Evolutionary conservation across 306 rosid genomes (phyloP), one percentile per base, ranked within the genome.

Genomic region (Sophora flavescens): DNA sequence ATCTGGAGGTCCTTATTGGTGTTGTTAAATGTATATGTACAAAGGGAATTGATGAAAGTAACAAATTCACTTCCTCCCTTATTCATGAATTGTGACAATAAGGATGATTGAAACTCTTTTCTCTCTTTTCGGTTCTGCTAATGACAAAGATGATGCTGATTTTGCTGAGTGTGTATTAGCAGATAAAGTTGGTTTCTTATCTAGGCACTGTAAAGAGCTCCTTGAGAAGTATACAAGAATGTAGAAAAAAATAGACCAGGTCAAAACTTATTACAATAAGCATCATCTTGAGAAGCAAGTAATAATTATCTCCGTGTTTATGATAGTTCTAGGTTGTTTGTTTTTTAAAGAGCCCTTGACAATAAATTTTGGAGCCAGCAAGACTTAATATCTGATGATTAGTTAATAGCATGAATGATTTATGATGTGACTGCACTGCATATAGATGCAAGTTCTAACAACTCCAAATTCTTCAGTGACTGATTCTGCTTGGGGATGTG

Each of bases 251-350:
- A n/a, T n/a, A n/a, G n/a, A n/a, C n/a, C n/a, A n/a, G n/a, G n/a
- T n/a, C n/a, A n/a, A n/a, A n/a, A n/a, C n/a, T n/a, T n/a, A n/a
- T n/a, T 93, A 87, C 82, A 79, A 89, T 33, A 92, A 96, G 88
- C 99, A 86, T 86, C 98, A 91, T 87, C 93, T 89, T 30, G 99
- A 87, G 84, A 96, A 92, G 78, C 98, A 96, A 98, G 99, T 96
- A 83, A 73, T 38, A n/a, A n/a, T n/a, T n/a, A n/a, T n/a, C n/a
- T n/a, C 48, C 32, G 30, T 66, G 75, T 70, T 44, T 32, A 28
- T 66, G 70, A 35, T 22, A 26, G 30, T 76, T 50, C 48, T 32
- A 28, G 26, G n/a, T n/a, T n/a, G 47, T 15, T 41, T 74, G 63
- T 28, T 77, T 30, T 36, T 41, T 59, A n/a, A 51, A 50, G 35